Evolutionary conservation across 1,284 basidiomycete species (phyloP), one percentile per base, ranked within the genome.

Genomic region (Tilletia setariae): DNA sequence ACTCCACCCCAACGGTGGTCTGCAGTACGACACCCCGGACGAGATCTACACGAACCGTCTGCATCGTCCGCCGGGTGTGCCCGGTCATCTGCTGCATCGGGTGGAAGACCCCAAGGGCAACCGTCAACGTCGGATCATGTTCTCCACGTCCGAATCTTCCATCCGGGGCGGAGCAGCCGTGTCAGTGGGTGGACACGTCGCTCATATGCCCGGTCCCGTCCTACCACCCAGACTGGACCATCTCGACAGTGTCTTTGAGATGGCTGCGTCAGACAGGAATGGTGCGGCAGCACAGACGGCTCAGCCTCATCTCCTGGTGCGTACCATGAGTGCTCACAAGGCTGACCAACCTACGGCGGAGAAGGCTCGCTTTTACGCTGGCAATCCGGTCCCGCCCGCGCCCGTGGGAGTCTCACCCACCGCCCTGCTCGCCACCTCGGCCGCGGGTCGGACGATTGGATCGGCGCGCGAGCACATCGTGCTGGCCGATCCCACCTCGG

Each of bases 11-110:
- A 70, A 75, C 46, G 76, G 70, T 9, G 79, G 79, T 1, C 42
- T 81, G 66, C 79, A 81, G 69, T 81, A 78, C 65, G 71, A 73
- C 13, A 74, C 76, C 65, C 79, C 79, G 11, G 79, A 81, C 68
- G 67, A 65, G 9, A 77, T 81, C 70, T 78, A 75, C 67, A 53
- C 78, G 4, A 42, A 63, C 44, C 40, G 79, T 30, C 70, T 81
- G 15, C 25, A 30, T 21, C 56, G 56, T 13, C 56, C 56, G 69
- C 71, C 40, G 75, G 76, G 51, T 74, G 74, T 76, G 3, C 77
- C 71, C 0, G 79, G 74, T 19, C 68, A 76, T 15, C 75, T 76
- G 9, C 61, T 80, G 28, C 75, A 78, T 66, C 74, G 76, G 53
- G 70, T 72, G 9, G 42, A 64, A 49, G 28, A 61, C 1, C 25